A percentile compares a stretch with the other conserved stretches of the same genome.
phyloP scores from a whole-genome alignment of 169 alveolate species.

The Plasmodium chabaudi region DNA sequence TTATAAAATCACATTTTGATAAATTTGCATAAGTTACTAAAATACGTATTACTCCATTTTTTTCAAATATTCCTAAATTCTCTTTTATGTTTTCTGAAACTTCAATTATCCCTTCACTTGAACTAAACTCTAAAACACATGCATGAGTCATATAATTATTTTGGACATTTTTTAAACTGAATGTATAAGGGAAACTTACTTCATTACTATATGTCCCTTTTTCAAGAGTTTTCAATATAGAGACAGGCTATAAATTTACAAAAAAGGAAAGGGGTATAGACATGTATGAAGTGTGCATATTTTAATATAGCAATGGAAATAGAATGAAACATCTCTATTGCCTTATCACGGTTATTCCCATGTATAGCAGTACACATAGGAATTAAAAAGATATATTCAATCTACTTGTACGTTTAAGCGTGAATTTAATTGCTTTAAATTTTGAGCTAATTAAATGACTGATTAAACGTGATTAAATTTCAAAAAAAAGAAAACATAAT shows the following conservation, averaged over 20 bases:
- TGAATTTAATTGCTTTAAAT: conserved; percentile 53
- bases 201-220: conserved; percentile 47
- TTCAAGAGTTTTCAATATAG: conserved; percentile 58
- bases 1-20: conserved; percentile 69
- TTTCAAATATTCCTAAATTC: conserved; percentile 35
- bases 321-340: too few species aligned
- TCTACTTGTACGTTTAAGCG: conserved; percentile 55
- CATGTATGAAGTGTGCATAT: not conserved
- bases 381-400: too few species aligned
- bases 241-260: conserved; percentile 24
- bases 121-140: conserved; percentile 63
- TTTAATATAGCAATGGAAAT: not conserved
- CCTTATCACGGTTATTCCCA: too few species aligned
- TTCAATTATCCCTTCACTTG: conserved; percentile 46
- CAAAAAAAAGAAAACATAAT: not conserved
- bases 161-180: conserved; percentile 45
- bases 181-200: conserved; percentile 49
- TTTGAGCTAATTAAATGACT: conserved; percentile 59
- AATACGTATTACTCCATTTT: conserved; percentile 11
- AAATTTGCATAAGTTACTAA: conserved; percentile 58
- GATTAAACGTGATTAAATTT: conserved; percentile 31
- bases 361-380: too few species aligned
- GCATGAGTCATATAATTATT: conserved; percentile 66
- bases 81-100: conserved; percentile 72
- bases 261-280: not conserved